These are phyloP conservation scores for Hyaloscypha variabilis DNA, from an alignment of 495 filamentous ascomycete genomes.

Conservation along the genomic window DNA sequence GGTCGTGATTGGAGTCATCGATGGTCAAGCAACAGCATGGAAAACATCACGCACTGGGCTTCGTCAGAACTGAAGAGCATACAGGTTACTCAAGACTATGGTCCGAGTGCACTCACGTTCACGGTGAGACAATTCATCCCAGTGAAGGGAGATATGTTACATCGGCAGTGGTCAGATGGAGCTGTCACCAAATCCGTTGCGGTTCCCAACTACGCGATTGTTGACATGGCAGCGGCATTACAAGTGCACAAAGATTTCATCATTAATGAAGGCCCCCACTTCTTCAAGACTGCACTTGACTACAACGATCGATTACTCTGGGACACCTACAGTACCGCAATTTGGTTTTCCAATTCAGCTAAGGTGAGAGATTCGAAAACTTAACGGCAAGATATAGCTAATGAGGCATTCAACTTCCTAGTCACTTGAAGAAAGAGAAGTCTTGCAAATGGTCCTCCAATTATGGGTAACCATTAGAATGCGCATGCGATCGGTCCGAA, in stretches of 20 bases:
- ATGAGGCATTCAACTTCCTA: conserved; percentile 24
- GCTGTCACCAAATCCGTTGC: conserved; percentile 38
- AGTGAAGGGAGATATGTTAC: conserved; percentile 48
- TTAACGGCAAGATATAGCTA: neutral
- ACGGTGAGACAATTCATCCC: conserved; percentile 51
- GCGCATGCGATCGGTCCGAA: conserved; percentile 57
- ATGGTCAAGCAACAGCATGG: conserved; percentile 50
- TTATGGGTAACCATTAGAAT: conserved; percentile 61
- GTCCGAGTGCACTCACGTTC: conserved; percentile 41
- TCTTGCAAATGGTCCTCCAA: conserved; percentile 52
- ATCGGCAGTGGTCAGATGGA: conserved; percentile 46
- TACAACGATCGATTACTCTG: conserved; percentile 41
- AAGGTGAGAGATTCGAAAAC: neutral
- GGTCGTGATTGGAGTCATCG: conserved; percentile 55
- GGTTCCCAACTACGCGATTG: conserved; percentile 50
- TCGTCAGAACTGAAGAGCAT: conserved; percentile 43
- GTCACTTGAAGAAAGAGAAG: conserved; percentile 38
- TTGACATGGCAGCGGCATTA: conserved; percentile 50
- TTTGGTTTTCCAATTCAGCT: conserved; percentile 30
- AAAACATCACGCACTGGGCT: conserved; percentile 52
- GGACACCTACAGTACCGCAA: conserved; percentile 45
- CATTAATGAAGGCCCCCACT: conserved; percentile 39
- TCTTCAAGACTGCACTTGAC: conserved; percentile 43
- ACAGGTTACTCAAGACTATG: conserved; percentile 50
- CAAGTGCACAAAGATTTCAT: conserved; percentile 46